Percentiles rank a stretch among this genome's conserved stretches.
These are phyloP conservation scores for Ganoderma sinense DNA, from an alignment of 1,284 basidiomycete genomes.

Conservation along the genomic window DNA sequence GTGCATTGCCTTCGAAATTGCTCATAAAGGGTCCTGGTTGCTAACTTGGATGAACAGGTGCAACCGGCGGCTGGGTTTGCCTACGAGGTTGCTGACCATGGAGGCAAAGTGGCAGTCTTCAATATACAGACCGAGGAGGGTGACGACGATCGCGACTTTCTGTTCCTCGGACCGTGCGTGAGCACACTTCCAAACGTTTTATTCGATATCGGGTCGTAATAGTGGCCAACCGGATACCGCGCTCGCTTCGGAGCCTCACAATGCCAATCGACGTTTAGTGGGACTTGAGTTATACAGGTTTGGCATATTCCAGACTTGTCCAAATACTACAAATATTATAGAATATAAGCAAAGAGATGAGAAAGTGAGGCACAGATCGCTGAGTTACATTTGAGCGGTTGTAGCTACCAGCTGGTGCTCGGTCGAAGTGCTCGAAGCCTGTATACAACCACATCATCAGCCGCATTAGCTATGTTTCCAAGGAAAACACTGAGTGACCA, in stretches of 20 bases:
- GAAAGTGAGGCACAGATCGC: not conserved
- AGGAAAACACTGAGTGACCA: not conserved
- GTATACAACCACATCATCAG: not conserved
- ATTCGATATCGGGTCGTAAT: not conserved
- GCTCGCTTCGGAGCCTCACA: not conserved
- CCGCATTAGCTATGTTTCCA: not conserved
- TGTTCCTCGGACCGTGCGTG: not conserved
- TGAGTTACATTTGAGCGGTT: too few species aligned
- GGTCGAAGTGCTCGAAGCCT: not conserved
- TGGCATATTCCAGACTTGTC: not conserved
- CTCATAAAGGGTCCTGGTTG: not conserved
- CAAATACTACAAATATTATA: not conserved
- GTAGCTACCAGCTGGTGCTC: not conserved
- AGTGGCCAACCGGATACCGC: not conserved
- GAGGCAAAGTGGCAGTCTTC: not conserved
- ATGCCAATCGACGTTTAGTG: too few species aligned
- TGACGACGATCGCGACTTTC: not conserved
- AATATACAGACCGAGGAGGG: not conserved
- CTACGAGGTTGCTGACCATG: not conserved
- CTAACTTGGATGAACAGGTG: not conserved
- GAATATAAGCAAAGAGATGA: not conserved
- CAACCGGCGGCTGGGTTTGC: not conserved
- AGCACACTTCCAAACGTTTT: not conserved
- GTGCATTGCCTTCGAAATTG: not conserved
- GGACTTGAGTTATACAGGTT: not conserved